These are phyloP conservation scores for Nakazawaea laoshanensis DNA, from an alignment of 805 yeast genomes.

Conservation along the genomic window DNA sequence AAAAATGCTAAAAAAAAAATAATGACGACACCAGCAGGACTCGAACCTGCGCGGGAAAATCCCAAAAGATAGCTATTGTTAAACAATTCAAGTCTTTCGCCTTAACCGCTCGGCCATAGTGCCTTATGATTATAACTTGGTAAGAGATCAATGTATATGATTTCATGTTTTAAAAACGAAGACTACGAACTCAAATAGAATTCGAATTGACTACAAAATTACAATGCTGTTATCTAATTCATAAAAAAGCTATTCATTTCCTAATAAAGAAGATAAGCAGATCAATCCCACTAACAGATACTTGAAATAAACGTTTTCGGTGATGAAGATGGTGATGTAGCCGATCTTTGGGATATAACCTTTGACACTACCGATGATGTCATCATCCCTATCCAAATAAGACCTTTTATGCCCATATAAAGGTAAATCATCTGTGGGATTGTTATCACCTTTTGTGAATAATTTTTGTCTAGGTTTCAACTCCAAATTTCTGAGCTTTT, in stretches of 20 bases:
- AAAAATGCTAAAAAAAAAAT: constrained; percentile 4
- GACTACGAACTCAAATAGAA: too few species aligned
- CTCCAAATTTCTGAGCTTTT: constrained; percentile 9
- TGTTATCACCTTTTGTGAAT: constrained; percentile 94
- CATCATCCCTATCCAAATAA: constrained; percentile 69
- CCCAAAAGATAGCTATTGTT: constrained; percentile 12
- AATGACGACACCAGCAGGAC: constrained; percentile 13
- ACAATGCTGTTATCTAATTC: not conserved
- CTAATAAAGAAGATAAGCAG: constrained; percentile 6
- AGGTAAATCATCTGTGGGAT: constrained; percentile 83
- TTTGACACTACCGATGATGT: constrained; percentile 86
- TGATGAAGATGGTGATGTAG: constrained; percentile 81
- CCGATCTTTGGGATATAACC: constrained; percentile 88
- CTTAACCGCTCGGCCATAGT: constrained; percentile 13
- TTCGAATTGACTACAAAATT: too few species aligned
- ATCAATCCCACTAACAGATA: constrained; percentile 59
- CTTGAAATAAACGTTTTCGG: constrained; percentile 81
- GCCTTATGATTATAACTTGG: constrained; percentile 7
- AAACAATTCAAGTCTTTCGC: constrained; percentile 11
- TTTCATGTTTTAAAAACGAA: not conserved
- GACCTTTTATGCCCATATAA: constrained; percentile 69
- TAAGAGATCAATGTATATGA: not conserved
- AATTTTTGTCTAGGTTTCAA: constrained; percentile 46
- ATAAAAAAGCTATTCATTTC: constrained; percentile 5
- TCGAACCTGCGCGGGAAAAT: constrained; percentile 13